These are phyloP conservation scores for Blastomyces parvus DNA, from an alignment of 2,329 filamentous ascomycete species.

Conservation along the genomic window DNA sequence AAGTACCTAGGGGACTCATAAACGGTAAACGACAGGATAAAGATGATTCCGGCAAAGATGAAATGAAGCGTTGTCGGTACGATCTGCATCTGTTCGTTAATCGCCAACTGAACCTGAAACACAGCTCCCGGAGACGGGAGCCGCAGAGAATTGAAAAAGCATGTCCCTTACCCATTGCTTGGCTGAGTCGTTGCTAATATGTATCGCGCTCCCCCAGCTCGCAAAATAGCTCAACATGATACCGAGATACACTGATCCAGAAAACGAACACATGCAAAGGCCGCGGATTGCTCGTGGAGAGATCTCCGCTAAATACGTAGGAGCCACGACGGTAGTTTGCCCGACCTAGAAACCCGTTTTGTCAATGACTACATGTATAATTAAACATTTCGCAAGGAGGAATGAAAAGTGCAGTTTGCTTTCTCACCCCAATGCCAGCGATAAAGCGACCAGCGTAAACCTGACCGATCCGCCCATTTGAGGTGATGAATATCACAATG, in stretches of 20 bases:
- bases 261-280: conserved; percentile 63
- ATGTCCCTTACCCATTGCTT: conserved; percentile 39
- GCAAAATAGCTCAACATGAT: conserved; percentile 73
- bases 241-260: conserved; percentile 63
- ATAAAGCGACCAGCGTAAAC: conserved; percentile 39
- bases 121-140: neutral
- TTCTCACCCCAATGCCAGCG: conserved; percentile 30
- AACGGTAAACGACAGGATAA: conserved; percentile 58
- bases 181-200: conserved; percentile 39
- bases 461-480: conserved; percentile 30
- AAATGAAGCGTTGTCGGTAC: conserved; percentile 67
- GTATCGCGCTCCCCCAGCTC: conserved; percentile 52
- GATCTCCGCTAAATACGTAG: conserved; percentile 64
- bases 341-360: conserved; percentile 20
- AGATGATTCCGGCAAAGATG: conserved; percentile 65
- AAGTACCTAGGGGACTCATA: conserved; percentile 63
- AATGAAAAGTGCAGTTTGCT: neutral
- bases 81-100: conserved; percentile 14
- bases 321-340: conserved; percentile 41
- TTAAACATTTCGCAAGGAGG: neutral
- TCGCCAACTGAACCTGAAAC: neutral
- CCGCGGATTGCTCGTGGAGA: conserved; percentile 60
- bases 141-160: neutral
- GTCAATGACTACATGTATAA: neutral
- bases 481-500: conserved; percentile 38